Base-by-base conservation (phyloP, 129 eudicot genomes). In the Centaurea solstitialis region DNA sequence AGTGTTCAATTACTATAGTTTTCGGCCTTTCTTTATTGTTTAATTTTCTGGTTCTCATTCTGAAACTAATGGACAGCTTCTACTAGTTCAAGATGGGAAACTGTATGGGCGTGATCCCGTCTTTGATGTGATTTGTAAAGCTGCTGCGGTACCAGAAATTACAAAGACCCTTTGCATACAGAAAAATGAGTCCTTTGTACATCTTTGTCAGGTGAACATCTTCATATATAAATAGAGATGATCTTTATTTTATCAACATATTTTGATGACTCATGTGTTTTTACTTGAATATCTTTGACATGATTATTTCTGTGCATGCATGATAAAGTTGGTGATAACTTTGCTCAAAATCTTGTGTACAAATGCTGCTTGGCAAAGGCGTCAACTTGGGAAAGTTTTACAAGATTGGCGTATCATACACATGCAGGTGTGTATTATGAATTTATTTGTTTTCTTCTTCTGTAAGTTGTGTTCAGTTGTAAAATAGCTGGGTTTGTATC, bases 321-420 rank as follows among this genome's bases (percentile, higher is more conserved):
- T 76, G 68, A 78, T 85, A 89, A 93, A 95, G 99, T 81, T 92
- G 68, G 82, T 87, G 41, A 79, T 89, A 83, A 92, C 83, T 82
- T 87, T 91, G 84, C 92, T 95, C 20, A 86, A 83, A 86, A 85
- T 95, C 74, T 87, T 95, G 43, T 95, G 99, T 75, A 86, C 99
- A 70, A 95, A 95, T 83, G 75, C 90, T 83, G 94, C 99, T 59
- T 95, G 99, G 99, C 99, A 92, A 86, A 87, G 98, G 87, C 98
- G 99, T 72, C 94, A 95, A 84, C 99, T 95, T 72, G 99, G 99
- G 82, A 95, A 92, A 85, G 82, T 95, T 70, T 82, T 95, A 83
- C 97, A 95, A 81, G 99, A 95, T 73, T 95, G 99, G 99, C 91
- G 97, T 45, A 85, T 95, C 75, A 84, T 92, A 61, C 86, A 89